Conservation (phyloP, 345 rosid species). For the Brassica carinata region DNA sequence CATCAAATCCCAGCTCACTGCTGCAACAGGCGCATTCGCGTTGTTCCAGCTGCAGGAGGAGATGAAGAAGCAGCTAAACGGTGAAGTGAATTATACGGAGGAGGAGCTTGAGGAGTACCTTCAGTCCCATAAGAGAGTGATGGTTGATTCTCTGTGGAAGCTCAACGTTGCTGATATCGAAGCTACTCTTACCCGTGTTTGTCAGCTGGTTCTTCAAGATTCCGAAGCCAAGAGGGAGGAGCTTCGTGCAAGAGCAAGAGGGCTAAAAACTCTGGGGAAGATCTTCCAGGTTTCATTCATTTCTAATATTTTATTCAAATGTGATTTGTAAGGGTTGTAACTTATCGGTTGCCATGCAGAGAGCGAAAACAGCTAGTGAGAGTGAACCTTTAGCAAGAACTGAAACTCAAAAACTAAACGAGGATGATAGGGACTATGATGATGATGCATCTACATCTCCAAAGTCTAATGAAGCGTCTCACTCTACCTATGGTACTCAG, state of each 20-base stretch:
- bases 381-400: conserved; percentile 45
- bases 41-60: conserved; percentile 97
- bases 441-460: conserved; percentile 54
- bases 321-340: background rate
- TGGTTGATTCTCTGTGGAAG: conserved; percentile 97
- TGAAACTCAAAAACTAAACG: conserved; percentile 53
- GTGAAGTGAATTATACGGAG: conserved; percentile 85
- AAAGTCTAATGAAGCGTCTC: conserved; percentile 50
- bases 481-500: conserved; percentile 52
- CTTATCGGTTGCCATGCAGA: conserved; percentile 45
- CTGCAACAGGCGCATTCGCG: conserved; percentile 96
- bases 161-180: conserved; percentile 98
- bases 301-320: conserved; percentile 7
- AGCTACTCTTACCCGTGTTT: conserved; percentile 91
- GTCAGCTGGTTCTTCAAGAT: conserved; percentile 99
- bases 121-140: conserved; percentile 82
- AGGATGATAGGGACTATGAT: conserved; percentile 47
- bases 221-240: conserved; percentile 80
- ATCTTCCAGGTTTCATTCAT: conserved; percentile 73
- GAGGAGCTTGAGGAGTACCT: conserved; percentile 91
- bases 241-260: conserved; percentile 88
- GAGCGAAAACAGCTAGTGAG: conserved; percentile 68
- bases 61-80: conserved; percentile 84
- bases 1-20: conserved; percentile 88
- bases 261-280: conserved; percentile 88